phyloP scores from a whole-genome alignment of 768 basidiomycete genomes.

The Jaapia argillacea region DNA sequence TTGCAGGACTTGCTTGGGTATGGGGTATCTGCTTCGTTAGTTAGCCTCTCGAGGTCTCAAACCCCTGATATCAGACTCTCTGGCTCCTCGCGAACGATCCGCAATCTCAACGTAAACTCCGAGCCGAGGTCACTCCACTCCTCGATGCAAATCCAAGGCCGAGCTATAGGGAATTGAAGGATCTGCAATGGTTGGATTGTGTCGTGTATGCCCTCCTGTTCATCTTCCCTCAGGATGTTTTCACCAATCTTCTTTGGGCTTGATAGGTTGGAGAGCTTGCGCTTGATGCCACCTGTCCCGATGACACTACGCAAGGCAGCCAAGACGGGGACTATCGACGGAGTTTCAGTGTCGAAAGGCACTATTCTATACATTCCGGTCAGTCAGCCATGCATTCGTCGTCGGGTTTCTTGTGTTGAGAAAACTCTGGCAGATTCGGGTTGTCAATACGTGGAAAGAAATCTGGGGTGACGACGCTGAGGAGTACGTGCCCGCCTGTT shows the following conservation, averaged over 20 bases:
- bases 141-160: conserved; percentile 11
- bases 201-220: conserved; percentile 10
- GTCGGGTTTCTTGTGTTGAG: neutral
- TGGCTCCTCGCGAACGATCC: conserved; percentile 45
- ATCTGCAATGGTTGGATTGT: conserved; percentile 4
- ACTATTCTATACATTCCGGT: conserved; percentile 31
- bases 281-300: conserved; percentile 12
- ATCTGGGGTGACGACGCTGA: conserved; percentile 44
- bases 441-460: conserved; percentile 38
- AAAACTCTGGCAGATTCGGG: conserved; percentile 27
- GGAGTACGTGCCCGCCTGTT: too few relatives aligned
- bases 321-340: conserved; percentile 20
- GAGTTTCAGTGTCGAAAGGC: conserved; percentile 31
- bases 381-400: neutral
- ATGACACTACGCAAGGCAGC: conserved; percentile 10
- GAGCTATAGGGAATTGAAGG: conserved; percentile 11
- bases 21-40: conserved; percentile 5
- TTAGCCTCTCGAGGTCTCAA: conserved; percentile 4
- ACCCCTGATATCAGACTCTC: conserved; percentile 32
- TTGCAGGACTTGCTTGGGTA: conserved; percentile 32
- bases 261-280: conserved; percentile 12
- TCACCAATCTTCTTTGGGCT: neutral
- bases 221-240: neutral
- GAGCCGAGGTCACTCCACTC: conserved; percentile 39
- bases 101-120: conserved; percentile 36